These are phyloP conservation scores for Zasmidium cellare DNA, from an alignment of 2,329 filamentous ascomycete species.

Conservation along the genomic window DNA sequence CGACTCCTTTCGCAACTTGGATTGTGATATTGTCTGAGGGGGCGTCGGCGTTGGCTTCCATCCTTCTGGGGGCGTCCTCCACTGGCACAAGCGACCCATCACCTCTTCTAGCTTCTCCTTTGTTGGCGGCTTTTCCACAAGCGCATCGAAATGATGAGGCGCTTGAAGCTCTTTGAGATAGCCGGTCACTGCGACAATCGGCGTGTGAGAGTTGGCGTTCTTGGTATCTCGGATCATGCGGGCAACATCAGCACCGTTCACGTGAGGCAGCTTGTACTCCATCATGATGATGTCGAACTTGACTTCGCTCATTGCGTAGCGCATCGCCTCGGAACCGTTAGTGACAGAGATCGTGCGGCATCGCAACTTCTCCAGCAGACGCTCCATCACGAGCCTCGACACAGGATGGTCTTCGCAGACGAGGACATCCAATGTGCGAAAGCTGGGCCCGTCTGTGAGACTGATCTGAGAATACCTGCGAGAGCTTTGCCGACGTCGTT, in stretches of 20 bases:
- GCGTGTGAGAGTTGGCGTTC: slow-evolving; percentile 90
- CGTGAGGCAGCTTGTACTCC: slow-evolving; percentile 91
- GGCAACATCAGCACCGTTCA: slow-evolving; percentile 92
- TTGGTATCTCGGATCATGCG: slow-evolving; percentile 97
- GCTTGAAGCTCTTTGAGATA: slow-evolving; percentile 97
- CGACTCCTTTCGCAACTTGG: slow-evolving; percentile 65
- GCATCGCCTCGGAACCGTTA: slow-evolving; percentile 87
- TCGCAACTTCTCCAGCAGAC: slow-evolving; percentile 88
- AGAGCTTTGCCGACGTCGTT: slow-evolving; percentile 93
- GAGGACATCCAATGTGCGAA: slow-evolving; percentile 87
- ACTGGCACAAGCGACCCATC: slow-evolving; percentile 83
- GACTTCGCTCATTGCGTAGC: slow-evolving; percentile 93
- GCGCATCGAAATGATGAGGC: slow-evolving; percentile 90
- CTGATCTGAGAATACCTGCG: slow-evolving; percentile 89
- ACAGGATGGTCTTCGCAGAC: slow-evolving; percentile 98
- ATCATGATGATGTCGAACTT: slow-evolving; percentile 99
- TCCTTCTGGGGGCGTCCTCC: slow-evolving; percentile 75
- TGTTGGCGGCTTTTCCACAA: slow-evolving; percentile 96
- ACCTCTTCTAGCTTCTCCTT: slow-evolving; percentile 88
- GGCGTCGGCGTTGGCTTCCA: slow-evolving; percentile 44
- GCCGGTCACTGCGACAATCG: slow-evolving; percentile 93
- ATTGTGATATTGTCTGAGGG: slow-evolving; percentile 53
- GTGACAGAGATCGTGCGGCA: slow-evolving; percentile 91
- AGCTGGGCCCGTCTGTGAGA: slow-evolving; percentile 78
- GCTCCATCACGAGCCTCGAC: slow-evolving; percentile 98